Conservation (phyloP, 139 green algal genomes). For the Diplosphaera chodatii region DNA sequence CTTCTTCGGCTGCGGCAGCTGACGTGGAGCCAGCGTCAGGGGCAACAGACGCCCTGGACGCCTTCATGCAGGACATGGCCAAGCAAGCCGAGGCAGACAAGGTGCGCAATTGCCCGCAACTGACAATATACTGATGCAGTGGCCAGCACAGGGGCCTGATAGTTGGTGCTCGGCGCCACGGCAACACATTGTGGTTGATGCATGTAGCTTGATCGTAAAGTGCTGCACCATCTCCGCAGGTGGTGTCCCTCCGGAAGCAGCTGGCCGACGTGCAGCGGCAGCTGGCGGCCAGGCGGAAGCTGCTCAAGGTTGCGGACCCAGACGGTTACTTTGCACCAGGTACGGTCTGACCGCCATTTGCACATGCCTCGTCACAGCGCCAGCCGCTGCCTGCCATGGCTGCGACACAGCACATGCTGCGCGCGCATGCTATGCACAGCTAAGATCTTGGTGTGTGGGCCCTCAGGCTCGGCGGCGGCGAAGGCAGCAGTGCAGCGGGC, state of each 20-base stretch:
- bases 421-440: no score
- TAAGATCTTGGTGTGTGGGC: no score
- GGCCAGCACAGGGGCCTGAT: no score
- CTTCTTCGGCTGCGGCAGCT: neutral
- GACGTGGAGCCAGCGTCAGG: constrained; percentile 4
- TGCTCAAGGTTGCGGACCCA: constrained; percentile 68
- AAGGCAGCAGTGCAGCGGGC: constrained; percentile 4
- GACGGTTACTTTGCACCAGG: no score
- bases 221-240: constrained; percentile 11
- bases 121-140: no score
- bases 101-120: constrained; percentile 21
- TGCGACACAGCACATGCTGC: no score
- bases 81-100: constrained; percentile 56
- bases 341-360: no score
- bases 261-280: constrained; percentile 41
- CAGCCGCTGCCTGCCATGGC: no score
- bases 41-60: constrained; percentile 59
- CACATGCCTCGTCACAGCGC: no score
- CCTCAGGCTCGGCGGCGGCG: constrained; percentile 33
- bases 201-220: no score
- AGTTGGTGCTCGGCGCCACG: no score
- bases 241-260: constrained; percentile 38
- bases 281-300: constrained; percentile 38
- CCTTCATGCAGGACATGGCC: constrained; percentile 64
- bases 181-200: no score